Percentiles rank a stretch among this genome's conserved stretches.
These are phyloP conservation scores for Penicillium sp. DNA, from an alignment of 2,329 filamentous ascomycete genomes.

Conservation along the genomic window DNA sequence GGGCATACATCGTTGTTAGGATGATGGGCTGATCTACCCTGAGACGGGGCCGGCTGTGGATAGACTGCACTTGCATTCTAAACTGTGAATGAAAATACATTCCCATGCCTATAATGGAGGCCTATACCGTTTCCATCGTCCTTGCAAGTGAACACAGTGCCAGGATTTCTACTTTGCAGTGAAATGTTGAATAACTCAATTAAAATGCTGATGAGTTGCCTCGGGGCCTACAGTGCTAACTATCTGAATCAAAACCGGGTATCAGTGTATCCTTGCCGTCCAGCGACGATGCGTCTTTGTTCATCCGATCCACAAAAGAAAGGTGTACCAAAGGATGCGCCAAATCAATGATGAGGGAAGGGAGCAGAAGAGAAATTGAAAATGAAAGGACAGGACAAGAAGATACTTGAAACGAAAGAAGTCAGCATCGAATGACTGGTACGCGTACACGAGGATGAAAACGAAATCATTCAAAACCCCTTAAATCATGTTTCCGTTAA, in stretches of 20 bases:
- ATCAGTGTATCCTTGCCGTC: too few relatives aligned
- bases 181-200: too few relatives aligned
- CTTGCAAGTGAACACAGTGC: too few relatives aligned
- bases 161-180: too few relatives aligned
- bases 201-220: too few relatives aligned
- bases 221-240: too few relatives aligned
- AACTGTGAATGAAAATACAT: too few relatives aligned
- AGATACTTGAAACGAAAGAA: slow-evolving; percentile 1
- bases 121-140: too few relatives aligned
- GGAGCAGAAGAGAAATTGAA: background rate
- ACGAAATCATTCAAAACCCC: background rate
- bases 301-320: background rate
- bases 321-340: background rate
- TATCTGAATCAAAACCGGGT: too few relatives aligned
- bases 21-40: slow-evolving; percentile 54
- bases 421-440: background rate
- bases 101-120: too few relatives aligned
- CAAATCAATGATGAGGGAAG: background rate
- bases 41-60: too few relatives aligned
- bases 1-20: slow-evolving; percentile 76
- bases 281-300: background rate
- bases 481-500: slow-evolving; percentile 35
- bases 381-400: background rate
- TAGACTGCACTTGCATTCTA: too few relatives aligned
- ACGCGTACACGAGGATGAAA: background rate